Evolutionary conservation across 768 basidiomycete genomes (phyloP), one percentile per base, ranked within the genome.

Genomic region (Xerocomellus intermedius): DNA sequence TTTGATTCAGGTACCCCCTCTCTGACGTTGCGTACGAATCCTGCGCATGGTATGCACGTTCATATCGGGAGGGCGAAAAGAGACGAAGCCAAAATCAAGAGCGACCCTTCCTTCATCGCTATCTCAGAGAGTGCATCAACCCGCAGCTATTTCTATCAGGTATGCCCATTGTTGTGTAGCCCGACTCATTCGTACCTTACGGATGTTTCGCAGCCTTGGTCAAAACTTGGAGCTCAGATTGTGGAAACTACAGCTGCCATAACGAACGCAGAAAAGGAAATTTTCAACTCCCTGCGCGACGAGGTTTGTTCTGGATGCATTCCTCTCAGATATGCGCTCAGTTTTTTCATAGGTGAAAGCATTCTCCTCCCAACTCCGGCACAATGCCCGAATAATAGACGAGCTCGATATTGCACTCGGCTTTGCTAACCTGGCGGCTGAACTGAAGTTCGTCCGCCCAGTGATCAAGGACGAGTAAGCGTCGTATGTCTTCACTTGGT

Each of bases 351-450:
- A 94, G 92, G 85, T 94, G 44, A 86, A 79, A 55, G 74, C 72
- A 14, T 75, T 82, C 57, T 77, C 84, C 12, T 57, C 70, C 6
- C 73, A 74, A 22, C 72, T 98, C n/a, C 79, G 86, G 58, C 77
- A 79, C 28, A 96, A 94, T 64, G 84, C 90, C 5, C 80, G 82
- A 26, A 77, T 94, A 42, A 72, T 94, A 37, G 92, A 95, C 65
- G 94, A 98, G 69, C 71, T 98, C 13, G 95, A 98, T 65, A 84
- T 97, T 14, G 79, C 82, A 1, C 69, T 94, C 3, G 84, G 86
- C 0, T 97, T 96, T 61, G 89, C 94, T 6, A 80, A 79, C 43
- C 77, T 94, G 21, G 96, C 94, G 0, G 68, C 74, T 3, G 91
- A 96, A 59, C 79, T 91, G 74, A 81, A 83, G 36, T 87, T 93